Percentiles rank a stretch among this genome's conserved stretches.
These are phyloP conservation scores for Lactifluus hygrophoroides DNA, from an alignment of 768 basidiomycete species.

Conservation along the genomic window DNA sequence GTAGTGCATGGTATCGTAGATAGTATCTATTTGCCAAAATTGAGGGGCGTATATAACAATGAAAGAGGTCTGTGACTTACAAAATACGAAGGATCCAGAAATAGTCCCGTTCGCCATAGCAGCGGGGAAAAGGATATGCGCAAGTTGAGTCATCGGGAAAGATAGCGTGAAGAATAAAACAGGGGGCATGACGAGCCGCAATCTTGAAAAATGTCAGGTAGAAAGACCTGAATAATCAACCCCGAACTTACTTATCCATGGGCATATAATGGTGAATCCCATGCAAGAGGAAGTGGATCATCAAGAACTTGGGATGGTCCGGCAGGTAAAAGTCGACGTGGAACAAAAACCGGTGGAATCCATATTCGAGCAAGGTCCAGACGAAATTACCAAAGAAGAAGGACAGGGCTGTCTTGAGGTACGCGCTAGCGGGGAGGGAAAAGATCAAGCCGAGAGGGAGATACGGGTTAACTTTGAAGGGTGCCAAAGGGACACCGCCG, in stretches of 20 bases:
- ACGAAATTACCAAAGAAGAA: constrained; percentile 82
- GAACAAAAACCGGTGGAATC: constrained; percentile 93
- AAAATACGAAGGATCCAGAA: constrained; percentile 66
- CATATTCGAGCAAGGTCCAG: constrained; percentile 94
- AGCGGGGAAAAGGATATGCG: constrained; percentile 71
- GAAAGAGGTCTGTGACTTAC: constrained; percentile 33
- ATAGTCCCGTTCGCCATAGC: constrained; percentile 89
- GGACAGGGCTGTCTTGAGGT: constrained; percentile 50
- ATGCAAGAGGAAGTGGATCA: constrained; percentile 86
- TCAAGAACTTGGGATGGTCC: constrained; percentile 69
- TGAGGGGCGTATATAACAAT: constrained; percentile 4
- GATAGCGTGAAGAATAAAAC: constrained; percentile 67
- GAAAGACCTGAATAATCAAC: neutral
- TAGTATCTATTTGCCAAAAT: constrained; percentile 43
- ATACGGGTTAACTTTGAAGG: constrained; percentile 47
- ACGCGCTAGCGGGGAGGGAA: constrained; percentile 41
- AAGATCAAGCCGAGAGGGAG: constrained; percentile 45
- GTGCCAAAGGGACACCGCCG: constrained; percentile 48
- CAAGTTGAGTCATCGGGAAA: constrained; percentile 81
- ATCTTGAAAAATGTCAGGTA: constrained; percentile 31
- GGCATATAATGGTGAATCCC: constrained; percentile 97
- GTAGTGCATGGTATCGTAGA: constrained; percentile 91
- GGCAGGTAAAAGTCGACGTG: constrained; percentile 86
- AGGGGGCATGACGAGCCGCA: constrained; percentile 97
- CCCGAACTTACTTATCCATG: constrained; percentile 69